Evolutionary conservation across 2,329 filamentous ascomycete genomes (phyloP).

Genomic region (Fusarium abutilonis): DNA sequence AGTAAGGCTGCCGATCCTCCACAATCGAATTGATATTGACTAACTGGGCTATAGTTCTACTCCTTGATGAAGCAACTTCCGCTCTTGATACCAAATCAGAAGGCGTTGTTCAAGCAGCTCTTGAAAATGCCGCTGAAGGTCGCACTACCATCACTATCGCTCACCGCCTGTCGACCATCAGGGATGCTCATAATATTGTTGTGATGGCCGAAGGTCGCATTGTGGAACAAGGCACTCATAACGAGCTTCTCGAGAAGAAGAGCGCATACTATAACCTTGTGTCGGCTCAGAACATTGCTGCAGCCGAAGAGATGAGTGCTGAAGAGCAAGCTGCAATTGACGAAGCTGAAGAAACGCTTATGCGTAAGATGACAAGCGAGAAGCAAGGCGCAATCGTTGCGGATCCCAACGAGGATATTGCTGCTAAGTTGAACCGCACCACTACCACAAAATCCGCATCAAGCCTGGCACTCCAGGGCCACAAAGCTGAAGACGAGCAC

Average conservation of each 20-base stretch:
- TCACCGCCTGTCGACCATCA: slow-evolving; percentile 94
- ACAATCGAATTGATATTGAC: background rate
- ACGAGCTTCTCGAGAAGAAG: slow-evolving; percentile 74
- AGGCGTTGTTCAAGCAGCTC: slow-evolving; percentile 89
- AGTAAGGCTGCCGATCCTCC: slow-evolving; percentile 52
- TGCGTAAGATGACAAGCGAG: slow-evolving; percentile 57
- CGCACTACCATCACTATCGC: slow-evolving; percentile 97
- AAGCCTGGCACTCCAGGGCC: slow-evolving; percentile 73
- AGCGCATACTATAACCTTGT: slow-evolving; percentile 87
- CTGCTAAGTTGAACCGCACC: slow-evolving; percentile 65
- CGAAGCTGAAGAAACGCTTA: slow-evolving; percentile 60
- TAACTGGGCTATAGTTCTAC: slow-evolving; percentile 64
- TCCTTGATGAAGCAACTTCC: slow-evolving; percentile 94
- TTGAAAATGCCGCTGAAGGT: slow-evolving; percentile 85
- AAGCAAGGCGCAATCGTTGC: slow-evolving; percentile 55
- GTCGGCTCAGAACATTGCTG: slow-evolving; percentile 83
- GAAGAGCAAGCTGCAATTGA: slow-evolving; percentile 64
- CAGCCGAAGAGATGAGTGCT: slow-evolving; percentile 62
- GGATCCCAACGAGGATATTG: slow-evolving; percentile 71
- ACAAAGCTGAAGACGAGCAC: slow-evolving; percentile 57
- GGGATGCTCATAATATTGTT: slow-evolving; percentile 93
- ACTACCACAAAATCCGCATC: slow-evolving; percentile 70
- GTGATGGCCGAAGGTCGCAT: slow-evolving; percentile 89
- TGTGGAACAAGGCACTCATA: slow-evolving; percentile 90
- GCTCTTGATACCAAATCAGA: slow-evolving; percentile 95